Percentiles rank a stretch among this genome's conserved stretches.
These are phyloP conservation scores for Solanum tacnaense DNA, from an alignment of 257 asterid species.

Conservation along the genomic window DNA sequence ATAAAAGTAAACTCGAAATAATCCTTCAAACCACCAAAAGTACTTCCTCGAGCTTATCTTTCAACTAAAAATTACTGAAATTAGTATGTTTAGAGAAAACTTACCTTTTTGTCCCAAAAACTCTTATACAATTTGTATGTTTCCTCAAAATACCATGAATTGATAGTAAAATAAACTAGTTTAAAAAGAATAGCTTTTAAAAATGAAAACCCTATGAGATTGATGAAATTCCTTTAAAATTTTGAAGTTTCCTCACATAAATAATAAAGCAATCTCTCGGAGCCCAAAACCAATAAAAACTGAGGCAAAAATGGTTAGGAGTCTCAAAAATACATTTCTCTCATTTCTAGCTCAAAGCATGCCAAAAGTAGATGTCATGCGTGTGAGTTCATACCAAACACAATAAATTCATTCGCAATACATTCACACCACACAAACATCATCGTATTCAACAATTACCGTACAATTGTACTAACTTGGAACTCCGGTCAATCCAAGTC, in stretches of 20 bases:
- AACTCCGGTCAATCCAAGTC: background rate
- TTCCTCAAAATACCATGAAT: background rate
- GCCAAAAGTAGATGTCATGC: background rate
- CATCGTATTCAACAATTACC: rapidly evolving
- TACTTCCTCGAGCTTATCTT: background rate
- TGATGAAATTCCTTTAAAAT: background rate
- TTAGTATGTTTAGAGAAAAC: no score
- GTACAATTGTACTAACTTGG: background rate
- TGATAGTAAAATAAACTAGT: background rate
- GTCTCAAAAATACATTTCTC: background rate
- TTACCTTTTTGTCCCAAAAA: no score
- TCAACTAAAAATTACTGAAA: no score
- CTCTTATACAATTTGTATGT: no score
- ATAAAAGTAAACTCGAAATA: no score
- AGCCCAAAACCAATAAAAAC: background rate
- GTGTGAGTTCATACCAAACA: background rate
- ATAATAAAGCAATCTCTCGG: background rate
- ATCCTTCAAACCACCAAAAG: background rate
- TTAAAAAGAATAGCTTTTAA: background rate
- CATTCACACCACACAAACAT: background rate
- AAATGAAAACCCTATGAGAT: background rate
- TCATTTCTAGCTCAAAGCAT: background rate
- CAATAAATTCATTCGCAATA: no score
- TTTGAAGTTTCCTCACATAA: no score
- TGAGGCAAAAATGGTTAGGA: background rate